Conservation (phyloP, 352 stramenopile genomes). For the Globisporangium lucens region DNA sequence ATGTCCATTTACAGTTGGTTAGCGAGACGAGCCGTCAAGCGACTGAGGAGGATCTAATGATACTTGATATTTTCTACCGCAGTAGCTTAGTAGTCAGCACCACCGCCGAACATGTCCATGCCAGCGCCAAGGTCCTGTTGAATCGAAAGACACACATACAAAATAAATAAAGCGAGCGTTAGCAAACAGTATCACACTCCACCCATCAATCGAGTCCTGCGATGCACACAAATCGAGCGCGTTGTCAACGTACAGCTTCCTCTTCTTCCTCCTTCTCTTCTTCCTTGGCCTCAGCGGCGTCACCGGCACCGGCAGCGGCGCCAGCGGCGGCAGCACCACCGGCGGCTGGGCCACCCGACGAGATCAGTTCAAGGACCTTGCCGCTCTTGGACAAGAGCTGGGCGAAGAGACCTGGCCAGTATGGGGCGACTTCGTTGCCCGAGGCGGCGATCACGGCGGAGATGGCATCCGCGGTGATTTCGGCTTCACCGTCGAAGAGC, state of each 20-base stretch:
- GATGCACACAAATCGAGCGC: background rate
- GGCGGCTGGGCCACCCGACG: slow-evolving; percentile 49
- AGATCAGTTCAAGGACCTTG: slow-evolving; percentile 80
- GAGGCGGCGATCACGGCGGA: slow-evolving; percentile 65
- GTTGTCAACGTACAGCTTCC: slow-evolving; percentile 46
- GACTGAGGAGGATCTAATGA: slow-evolving; percentile 27
- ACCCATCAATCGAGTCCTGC: background rate
- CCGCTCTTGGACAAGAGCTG: slow-evolving; percentile 70
- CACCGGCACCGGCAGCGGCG: slow-evolving; percentile 34
- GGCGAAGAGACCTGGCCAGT: slow-evolving; percentile 78
- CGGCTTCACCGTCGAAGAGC: slow-evolving; percentile 81
- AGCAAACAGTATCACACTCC: slow-evolving; percentile 6
- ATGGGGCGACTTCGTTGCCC: slow-evolving; percentile 81
- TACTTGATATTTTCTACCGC: slow-evolving; percentile 22
- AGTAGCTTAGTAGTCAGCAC: slow-evolving; percentile 59
- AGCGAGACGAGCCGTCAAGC: slow-evolving; percentile 29
- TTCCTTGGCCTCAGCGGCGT: slow-evolving; percentile 31
- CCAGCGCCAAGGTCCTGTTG: slow-evolving; percentile 52
- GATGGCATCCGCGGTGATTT: slow-evolving; percentile 78
- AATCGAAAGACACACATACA: background rate
- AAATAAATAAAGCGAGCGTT: slow-evolving; percentile 11
- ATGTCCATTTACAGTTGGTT: slow-evolving; percentile 53
- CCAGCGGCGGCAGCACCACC: slow-evolving; percentile 37
- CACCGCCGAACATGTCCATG: slow-evolving; percentile 73
- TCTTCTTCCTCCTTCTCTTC: slow-evolving; percentile 65